Conservation (phyloP, 1,284 basidiomycete species). For the Ustilago sp. region DNA sequence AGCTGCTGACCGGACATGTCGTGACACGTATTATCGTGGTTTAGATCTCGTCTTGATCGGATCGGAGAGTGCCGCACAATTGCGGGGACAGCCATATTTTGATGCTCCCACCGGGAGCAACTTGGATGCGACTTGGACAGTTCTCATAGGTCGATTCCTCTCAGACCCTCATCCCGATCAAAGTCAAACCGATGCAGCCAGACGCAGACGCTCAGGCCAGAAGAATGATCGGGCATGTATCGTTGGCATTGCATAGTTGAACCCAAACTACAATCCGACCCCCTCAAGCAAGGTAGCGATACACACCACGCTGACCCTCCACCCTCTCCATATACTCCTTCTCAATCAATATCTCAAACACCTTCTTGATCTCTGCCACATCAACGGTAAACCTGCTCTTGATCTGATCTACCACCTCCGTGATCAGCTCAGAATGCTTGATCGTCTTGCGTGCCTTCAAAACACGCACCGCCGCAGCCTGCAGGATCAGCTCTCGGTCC, state of each 20-base stretch:
- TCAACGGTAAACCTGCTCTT: slow-evolving; percentile 62
- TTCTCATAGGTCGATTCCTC: not conserved
- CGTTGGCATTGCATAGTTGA: not conserved
- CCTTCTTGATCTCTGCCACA: slow-evolving; percentile 67
- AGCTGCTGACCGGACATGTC: not conserved
- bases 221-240: not conserved
- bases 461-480: slow-evolving; percentile 80
- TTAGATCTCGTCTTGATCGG: not conserved
- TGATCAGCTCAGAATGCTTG: slow-evolving; percentile 61
- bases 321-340: slow-evolving; percentile 68
- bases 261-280: not conserved
- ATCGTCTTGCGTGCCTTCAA: slow-evolving; percentile 67
- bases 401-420: slow-evolving; percentile 64
- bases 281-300: slow-evolving; percentile 64
- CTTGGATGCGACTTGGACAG: not conserved
- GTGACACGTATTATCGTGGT: not conserved
- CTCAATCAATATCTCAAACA: slow-evolving; percentile 67
- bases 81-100: not conserved
- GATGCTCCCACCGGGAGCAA: no score
- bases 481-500: slow-evolving; percentile 85
- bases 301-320: slow-evolving; percentile 62
- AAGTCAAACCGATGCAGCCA: not conserved
- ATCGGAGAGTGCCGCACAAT: not conserved
- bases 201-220: not conserved
- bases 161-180: not conserved